phyloP scores from a whole-genome alignment of 2,329 filamentous ascomycete genomes.

The Thelonectria blattea region DNA sequence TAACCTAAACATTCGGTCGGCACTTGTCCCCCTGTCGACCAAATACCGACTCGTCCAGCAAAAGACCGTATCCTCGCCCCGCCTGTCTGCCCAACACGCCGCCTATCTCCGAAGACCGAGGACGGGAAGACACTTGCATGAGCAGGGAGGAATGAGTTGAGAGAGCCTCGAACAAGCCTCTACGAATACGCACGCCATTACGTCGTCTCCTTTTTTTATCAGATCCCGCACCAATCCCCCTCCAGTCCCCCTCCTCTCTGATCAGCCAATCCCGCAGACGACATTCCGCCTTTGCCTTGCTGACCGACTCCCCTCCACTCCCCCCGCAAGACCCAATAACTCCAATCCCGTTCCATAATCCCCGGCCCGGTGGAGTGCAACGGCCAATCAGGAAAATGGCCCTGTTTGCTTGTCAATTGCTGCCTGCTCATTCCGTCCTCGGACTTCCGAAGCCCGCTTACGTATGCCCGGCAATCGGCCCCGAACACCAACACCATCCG shows the following conservation, averaged over 20 bases:
- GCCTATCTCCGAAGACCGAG: constrained; percentile 30
- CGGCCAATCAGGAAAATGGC: not conserved
- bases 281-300: not conserved
- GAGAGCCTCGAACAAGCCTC: not conserved
- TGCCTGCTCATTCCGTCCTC: not conserved
- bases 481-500: not conserved
- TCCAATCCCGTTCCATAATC: not conserved
- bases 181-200: constrained; percentile 6
- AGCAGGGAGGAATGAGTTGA: not conserved
- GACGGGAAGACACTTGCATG: too few species aligned
- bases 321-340: not conserved
- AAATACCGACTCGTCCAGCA: constrained; percentile 2
- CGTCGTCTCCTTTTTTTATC: constrained; percentile 10
- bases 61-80: not conserved
- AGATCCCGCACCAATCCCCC: not conserved
- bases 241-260: not conserved
- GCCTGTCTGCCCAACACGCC: constrained; percentile 5
- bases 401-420: not conserved
- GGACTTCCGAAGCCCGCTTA: not conserved
- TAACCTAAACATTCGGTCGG: not conserved
- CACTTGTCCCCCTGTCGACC: not conserved
- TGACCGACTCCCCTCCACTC: constrained; percentile 11
- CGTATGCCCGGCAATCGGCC: not conserved
- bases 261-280: not conserved
- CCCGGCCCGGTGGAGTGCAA: constrained; percentile 12